Evolutionary conservation across 768 basidiomycete species (phyloP), one percentile per base, ranked within the genome.

Genomic region (Boletus rubroflammeus): DNA sequence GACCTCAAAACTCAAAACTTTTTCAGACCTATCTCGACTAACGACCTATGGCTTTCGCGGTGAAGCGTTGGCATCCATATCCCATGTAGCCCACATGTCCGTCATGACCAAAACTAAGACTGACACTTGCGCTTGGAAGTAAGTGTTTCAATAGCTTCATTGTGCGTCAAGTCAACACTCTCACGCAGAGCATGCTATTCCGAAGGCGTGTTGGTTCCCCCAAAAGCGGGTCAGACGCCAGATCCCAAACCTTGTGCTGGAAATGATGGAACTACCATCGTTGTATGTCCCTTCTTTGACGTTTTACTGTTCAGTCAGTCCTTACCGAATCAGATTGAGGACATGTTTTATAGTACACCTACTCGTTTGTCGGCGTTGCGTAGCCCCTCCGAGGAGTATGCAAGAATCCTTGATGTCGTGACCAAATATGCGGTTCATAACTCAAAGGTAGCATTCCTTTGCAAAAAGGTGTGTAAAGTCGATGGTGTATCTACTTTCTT

Each of bases 31-130:
- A 50, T 83, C 85, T 32, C 77, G 76, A n/a, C 77, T 99, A 34
- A 78, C 81, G 2, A 98, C 96, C 0, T 98, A 98, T 69, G 97
- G 97, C 1, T 99, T 99, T 71, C 82, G 97, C 48, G 96, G 97
- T 28, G 97, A 99, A 73, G 97, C 97, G 0, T 74, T 99, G 45
- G 97, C 96, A 3, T 95, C 93, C 13, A 92, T 99, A 55, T 95
- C 93, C 5, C 93, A 97, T 71, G 92, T 96, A 38, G 86, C 94
- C 1, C 90, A 89, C 67, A 76, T 99, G 51, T 83, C 84, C 17
- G 88, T 98, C 10, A 73, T 90, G n/a, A 97, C 93, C 6, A 98
- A 98, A 75, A 93, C 89, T 0, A 89, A 82, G 65, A 64, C 75
- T 0, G 92, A 93, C 38, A 72, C 78, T 3, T 93, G 89, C 69